Conservation (phyloP, 805 yeast species). For the Candida ulmi region DNA sequence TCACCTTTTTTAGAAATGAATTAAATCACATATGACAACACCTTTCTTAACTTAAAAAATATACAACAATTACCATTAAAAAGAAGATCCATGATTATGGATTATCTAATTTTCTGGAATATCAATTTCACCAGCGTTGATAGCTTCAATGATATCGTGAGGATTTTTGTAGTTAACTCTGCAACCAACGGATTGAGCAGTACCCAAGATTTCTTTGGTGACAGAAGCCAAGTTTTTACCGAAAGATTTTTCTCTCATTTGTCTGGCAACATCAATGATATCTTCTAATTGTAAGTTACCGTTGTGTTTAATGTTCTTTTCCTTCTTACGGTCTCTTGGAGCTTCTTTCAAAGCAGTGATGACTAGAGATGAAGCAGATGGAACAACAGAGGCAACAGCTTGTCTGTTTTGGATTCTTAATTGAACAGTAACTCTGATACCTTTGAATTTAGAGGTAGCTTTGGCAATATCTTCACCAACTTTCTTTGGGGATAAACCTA, state of each 20-base stretch:
- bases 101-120: constrained; percentile 73
- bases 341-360: constrained; percentile 99
- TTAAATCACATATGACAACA: constrained; percentile 9
- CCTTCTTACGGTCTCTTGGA: constrained; percentile 99
- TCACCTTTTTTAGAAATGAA: not conserved
- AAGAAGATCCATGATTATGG: no score
- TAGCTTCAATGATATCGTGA: constrained; percentile 97
- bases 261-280: constrained; percentile 94
- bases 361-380: constrained; percentile 98
- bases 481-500: constrained; percentile 99
- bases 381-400: constrained; percentile 97
- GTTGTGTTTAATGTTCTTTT: constrained; percentile 98
- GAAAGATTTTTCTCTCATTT: constrained; percentile 95
- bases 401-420: constrained; percentile 99
- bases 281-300: constrained; percentile 98
- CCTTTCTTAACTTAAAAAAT: constrained; percentile 14
- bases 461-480: constrained; percentile 99
- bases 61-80: constrained; percentile 15
- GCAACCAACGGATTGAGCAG: constrained; percentile 99
- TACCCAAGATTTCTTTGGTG: constrained; percentile 97
- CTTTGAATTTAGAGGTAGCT: constrained; percentile 98
- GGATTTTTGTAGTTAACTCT: constrained; percentile 99
- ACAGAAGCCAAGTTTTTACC: constrained; percentile 97
- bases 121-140: constrained; percentile 97
- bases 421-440: constrained; percentile 98